Conservation (phyloP, 2,329 filamentous ascomycete species). For the Penicillium sp. region DNA sequence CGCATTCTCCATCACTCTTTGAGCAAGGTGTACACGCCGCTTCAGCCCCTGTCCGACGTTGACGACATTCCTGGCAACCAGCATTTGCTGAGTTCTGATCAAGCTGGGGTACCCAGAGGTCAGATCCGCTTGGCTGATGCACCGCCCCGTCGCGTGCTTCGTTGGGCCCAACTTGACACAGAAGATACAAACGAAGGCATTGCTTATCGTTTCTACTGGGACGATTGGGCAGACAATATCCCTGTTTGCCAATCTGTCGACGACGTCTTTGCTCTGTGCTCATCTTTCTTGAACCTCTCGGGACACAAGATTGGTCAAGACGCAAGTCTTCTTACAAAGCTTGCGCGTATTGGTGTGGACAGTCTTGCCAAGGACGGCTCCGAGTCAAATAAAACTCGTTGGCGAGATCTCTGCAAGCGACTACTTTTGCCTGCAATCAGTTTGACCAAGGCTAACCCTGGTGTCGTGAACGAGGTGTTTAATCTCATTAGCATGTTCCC, state of each 20-base stretch:
- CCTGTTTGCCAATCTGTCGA: constrained; percentile 86
- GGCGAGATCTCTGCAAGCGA: constrained; percentile 77
- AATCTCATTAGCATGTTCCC: constrained; percentile 74
- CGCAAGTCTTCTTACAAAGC: constrained; percentile 66
- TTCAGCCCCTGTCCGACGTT: constrained; percentile 43
- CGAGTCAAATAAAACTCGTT: constrained; percentile 64
- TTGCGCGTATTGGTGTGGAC: constrained; percentile 76
- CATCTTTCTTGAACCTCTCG: constrained; percentile 75
- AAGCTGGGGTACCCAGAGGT: constrained; percentile 63
- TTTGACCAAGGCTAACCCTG: constrained; percentile 76
- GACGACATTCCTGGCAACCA: constrained; percentile 44
- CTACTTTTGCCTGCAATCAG: constrained; percentile 84
- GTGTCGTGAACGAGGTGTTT: constrained; percentile 80
- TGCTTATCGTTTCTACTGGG: constrained; percentile 90
- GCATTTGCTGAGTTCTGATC: constrained; percentile 54
- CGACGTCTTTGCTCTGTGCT: constrained; percentile 81
- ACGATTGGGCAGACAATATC: constrained; percentile 91
- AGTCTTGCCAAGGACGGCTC: constrained; percentile 67
- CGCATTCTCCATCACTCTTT: constrained; percentile 79
- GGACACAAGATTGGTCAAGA: constrained; percentile 89
- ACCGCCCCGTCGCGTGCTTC: constrained; percentile 60
- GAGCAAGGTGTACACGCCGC: constrained; percentile 61
- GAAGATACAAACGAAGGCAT: constrained; percentile 67
- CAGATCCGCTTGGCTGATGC: constrained; percentile 57
- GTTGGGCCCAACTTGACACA: constrained; percentile 80